Base-by-base conservation (phyloP, 106 monocot genomes). In the Dendrobium officinale region DNA sequence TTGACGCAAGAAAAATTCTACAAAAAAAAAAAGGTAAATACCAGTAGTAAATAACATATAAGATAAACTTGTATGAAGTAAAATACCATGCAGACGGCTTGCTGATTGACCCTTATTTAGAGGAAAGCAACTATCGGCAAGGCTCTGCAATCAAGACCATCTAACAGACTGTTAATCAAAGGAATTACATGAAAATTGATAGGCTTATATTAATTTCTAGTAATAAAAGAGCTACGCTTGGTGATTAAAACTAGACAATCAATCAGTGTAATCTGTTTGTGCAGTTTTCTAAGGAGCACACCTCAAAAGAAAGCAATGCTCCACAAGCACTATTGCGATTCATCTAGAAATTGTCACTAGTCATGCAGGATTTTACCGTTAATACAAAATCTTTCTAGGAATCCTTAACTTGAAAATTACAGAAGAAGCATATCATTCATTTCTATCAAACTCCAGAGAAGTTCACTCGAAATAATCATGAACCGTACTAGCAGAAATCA, bases 91-190 rank as follows among this genome's bases (percentile, higher is more conserved):
- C 43, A 98, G 92, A 87, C 87, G 94, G 79, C 94, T 98, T 75
- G 89, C 91, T 48, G 83, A 82, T 20, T 17, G 82, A 73, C 91
- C 91, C 55, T 89, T 82, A 47, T 81, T 86, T 75, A 86, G 66
- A 6, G 98, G 98, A 87, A 98, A 98, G 75, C 98, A 98, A 81
- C 67, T 91, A 76, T 95, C 91, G 81, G 98, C 94, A 84, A 98
- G 98, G 80, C 85, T 90, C 98, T 98, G 89, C 77, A 87, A 51
- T 72, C 10, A 82, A 49, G 24, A 76, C 11, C 19, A 74, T 74
- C 43, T 19, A 74, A 20, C 74, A 44, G 8, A 44, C 40, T 43
- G 17, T 74, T 20, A 44, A 70, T 37, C 9, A 6, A 44, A 74
- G 16, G 9, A 26, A 73, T 40, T 74, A 43, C 41, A 44, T 74